A percentile compares a stretch with the other conserved stretches of the same genome.
Conservation (phyloP, 352 stramenopile species). For the Phytophthora pseudosyringae region DNA sequence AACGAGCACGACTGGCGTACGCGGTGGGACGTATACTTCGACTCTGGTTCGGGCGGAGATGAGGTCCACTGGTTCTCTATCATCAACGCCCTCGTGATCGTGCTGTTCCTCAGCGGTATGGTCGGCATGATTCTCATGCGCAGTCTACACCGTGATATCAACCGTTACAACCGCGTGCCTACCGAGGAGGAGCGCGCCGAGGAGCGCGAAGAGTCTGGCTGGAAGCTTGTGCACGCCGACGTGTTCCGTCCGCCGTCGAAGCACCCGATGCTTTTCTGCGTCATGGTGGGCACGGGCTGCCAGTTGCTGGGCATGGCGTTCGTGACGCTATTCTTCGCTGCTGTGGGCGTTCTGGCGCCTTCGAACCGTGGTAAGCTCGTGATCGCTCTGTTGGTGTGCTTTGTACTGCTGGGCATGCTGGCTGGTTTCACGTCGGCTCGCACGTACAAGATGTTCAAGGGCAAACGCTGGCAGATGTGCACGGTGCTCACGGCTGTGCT, state of each 20-base stretch:
- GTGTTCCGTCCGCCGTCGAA: constrained; percentile 98
- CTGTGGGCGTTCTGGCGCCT: constrained; percentile 95
- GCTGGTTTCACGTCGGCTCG: constrained; percentile 96
- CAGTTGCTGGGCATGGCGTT: constrained; percentile 97
- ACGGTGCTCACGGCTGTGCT: constrained; percentile 96
- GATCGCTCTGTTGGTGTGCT: constrained; percentile 98
- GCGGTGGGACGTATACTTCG: constrained; percentile 99
- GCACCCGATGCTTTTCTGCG: constrained; percentile 96
- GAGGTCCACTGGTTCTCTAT: constrained; percentile 99
- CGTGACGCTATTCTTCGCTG: constrained; percentile 97
- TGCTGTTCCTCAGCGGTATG: constrained; percentile 99
- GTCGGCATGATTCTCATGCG: constrained; percentile 99
- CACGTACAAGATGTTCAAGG: constrained; percentile 99
- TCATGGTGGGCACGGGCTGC: constrained; percentile 97
- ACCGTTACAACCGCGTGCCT: constrained; percentile 96
- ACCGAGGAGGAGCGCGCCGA: constrained; percentile 98
- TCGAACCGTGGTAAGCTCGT: constrained; percentile 98
- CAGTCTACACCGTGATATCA: constrained; percentile 98
- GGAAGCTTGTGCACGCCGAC: constrained; percentile 99
- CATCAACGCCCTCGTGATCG: constrained; percentile 99
- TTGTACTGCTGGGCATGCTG: constrained; percentile 96
- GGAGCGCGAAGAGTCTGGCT: constrained; percentile 98
- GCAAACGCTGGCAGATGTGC: constrained; percentile 98
- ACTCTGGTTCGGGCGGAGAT: constrained; percentile 87
- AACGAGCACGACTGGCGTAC: constrained; percentile 97